These are phyloP conservation scores for Aegilops bicornis DNA, from an alignment of 176 grass and related monocot species.

Conservation along the genomic window DNA sequence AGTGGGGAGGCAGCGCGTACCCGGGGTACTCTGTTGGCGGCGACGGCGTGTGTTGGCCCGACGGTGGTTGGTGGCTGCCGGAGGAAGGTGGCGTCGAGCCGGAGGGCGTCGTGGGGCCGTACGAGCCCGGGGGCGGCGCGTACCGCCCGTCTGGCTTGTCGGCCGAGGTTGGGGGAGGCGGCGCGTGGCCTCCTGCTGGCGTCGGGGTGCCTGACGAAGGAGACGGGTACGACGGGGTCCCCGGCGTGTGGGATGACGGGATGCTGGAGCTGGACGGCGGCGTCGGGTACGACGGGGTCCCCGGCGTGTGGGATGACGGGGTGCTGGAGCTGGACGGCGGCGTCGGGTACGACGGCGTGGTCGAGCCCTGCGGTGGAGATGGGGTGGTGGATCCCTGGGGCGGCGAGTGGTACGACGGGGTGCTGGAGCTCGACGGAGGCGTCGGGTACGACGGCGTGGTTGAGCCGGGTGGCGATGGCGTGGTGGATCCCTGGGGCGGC, in stretches of 20 bases:
- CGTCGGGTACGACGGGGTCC: neutral
- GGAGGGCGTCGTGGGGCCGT: slow-evolving; percentile 26
- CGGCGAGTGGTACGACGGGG: slow-evolving; percentile 17
- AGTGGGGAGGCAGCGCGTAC: slow-evolving; percentile 39
- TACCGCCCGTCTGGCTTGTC: slow-evolving; percentile 45
- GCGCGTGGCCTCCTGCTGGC: slow-evolving; percentile 19
- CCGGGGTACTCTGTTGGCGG: slow-evolving; percentile 34
- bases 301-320: neutral
- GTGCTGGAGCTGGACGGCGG: slow-evolving; percentile 9
- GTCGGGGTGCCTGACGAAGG: neutral
- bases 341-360: neutral
- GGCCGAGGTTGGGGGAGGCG: slow-evolving; percentile 50
- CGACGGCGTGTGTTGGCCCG: neutral
- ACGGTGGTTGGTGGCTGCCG: slow-evolving; percentile 22
- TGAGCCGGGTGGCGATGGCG: neutral
- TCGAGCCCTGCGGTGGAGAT: slow-evolving; percentile 13
- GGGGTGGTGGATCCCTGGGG: neutral
- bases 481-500: neutral
- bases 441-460: slow-evolving; percentile 15
- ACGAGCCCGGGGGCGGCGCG: slow-evolving; percentile 36
- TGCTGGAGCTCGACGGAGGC: neutral
- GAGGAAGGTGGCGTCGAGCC: slow-evolving; percentile 23
- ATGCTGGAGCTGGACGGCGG: slow-evolving; percentile 6
- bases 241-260: neutral
- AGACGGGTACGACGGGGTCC: neutral